A percentile compares a stretch with the other conserved stretches of the same genome.
These are phyloP conservation scores for Spizellomyces sp. DNA, from an alignment of 192 early-diverging fungal species.

Conservation along the genomic window DNA sequence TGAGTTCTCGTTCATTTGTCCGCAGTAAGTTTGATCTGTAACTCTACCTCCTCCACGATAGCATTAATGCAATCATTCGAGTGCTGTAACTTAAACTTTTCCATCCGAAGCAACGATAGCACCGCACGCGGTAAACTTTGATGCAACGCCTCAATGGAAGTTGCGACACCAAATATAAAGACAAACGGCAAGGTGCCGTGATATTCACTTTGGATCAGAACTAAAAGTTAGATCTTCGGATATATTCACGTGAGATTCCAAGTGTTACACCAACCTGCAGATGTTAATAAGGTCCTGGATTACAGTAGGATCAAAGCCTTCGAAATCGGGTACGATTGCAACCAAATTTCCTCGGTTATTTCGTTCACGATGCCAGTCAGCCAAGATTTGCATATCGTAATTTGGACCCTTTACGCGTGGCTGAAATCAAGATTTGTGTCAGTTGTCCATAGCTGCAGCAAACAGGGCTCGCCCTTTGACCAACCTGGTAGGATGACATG, in stretches of 20 bases:
- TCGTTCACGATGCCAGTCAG: constrained; percentile 63
- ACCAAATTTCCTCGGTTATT: constrained; percentile 51
- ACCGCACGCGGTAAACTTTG: constrained; percentile 77
- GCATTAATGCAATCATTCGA: constrained; percentile 71
- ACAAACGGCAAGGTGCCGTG: constrained; percentile 73
- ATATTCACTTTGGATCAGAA: constrained; percentile 60
- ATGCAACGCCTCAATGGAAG: constrained; percentile 78
- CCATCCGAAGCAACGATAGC: constrained; percentile 70
- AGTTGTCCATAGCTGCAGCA: too few species aligned
- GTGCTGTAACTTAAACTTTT: constrained; percentile 80
- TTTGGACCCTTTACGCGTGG: constrained; percentile 35
- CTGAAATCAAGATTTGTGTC: background rate
- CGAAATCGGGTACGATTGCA: constrained; percentile 85
- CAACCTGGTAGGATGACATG: too few species aligned
- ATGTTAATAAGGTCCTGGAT: constrained; percentile 78
- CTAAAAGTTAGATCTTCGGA: background rate
- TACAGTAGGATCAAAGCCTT: constrained; percentile 72
- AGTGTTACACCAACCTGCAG: constrained; percentile 49
- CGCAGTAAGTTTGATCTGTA: background rate
- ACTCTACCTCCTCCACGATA: constrained; percentile 59
- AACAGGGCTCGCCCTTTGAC: too few species aligned
- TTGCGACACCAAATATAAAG: constrained; percentile 83
- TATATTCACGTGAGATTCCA: background rate
- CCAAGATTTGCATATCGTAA: constrained; percentile 71
- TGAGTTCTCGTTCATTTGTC: too few species aligned